A percentile compares a stretch with the other conserved stretches of the same genome.
phyloP scores from a whole-genome alignment of 108 stramenopile genomes.

The Bacterosira constricta region DNA sequence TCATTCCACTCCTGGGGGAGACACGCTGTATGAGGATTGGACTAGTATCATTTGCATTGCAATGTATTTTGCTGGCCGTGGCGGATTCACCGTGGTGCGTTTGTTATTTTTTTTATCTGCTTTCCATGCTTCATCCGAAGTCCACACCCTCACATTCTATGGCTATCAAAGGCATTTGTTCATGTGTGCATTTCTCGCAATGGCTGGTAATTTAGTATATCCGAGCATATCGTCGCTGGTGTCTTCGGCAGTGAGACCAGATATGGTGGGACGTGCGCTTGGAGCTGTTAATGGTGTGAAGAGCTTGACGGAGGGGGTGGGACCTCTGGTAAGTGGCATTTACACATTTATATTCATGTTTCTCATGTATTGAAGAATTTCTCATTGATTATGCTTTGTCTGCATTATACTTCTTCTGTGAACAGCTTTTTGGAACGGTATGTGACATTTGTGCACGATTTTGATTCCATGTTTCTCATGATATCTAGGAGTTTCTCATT shows the following conservation, averaged over 20 bases:
- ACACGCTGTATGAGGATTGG: constrained; percentile 80
- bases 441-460: background rate
- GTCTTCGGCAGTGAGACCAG: constrained; percentile 77
- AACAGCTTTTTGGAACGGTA: too few species aligned
- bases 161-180: constrained; percentile 89
- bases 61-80: constrained; percentile 89
- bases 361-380: background rate
- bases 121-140: too few species aligned
- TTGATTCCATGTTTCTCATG: background rate
- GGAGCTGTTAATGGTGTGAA: constrained; percentile 96
- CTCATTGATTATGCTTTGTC: background rate
- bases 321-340: constrained; percentile 56
- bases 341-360: background rate
- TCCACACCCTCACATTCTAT: too few species aligned
- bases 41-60: constrained; percentile 83
- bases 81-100: constrained; percentile 56
- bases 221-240: constrained; percentile 89
- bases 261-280: constrained; percentile 89
- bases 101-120: too few species aligned
- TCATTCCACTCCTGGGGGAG: constrained; percentile 88
- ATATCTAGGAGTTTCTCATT: background rate
- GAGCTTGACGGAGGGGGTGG: constrained; percentile 92
- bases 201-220: constrained; percentile 93
- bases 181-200: constrained; percentile 77
- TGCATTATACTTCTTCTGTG: too few species aligned